Base-by-base conservation (phyloP, 2,329 filamentous ascomycete genomes). In the Colletotrichum sp. region DNA sequence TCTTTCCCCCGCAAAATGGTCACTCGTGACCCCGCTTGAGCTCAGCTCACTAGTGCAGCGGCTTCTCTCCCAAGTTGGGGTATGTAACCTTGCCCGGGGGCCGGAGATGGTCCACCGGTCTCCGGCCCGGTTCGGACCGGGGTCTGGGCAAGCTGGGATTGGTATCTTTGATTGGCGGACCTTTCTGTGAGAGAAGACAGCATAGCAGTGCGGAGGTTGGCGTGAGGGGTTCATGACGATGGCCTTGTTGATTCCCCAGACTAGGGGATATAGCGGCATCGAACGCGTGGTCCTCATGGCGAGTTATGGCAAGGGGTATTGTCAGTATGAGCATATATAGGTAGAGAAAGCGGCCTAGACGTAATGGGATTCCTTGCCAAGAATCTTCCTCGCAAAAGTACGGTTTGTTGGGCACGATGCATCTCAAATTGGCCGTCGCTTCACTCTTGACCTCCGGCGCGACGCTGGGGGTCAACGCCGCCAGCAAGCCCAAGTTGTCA, bases 91-190 rank as follows among this genome's bases (percentile, higher is more conserved):
- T 36, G 44, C 64, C 73, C 69, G 64, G 69, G 39, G 55, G 36
- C 52, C 73, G 73, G 73, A 32, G 32, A 8, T 28, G 63, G 44
- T 69, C 57, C 57, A 69, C 73, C 73, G 73, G 69, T 18, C 26
- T 44, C 73, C 64, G 73, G 73, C 13, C 69, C 69, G 70, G 70
- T 57, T 69, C 69, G 69, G 69, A 44, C 72, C 69, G 72, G 72
- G 68, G 30, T 3, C 24, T 16, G 39, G 28, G 6, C 18, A 26
- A 55, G 28, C 16, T 13, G 13, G 44, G 44, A 72, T 30, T 68
- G 44, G 32, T 36, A 44, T 49, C 26, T 57, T 32, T 76, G 69
- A 76, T 76, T 72, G 70, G 73, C 21, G 57, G 64, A 59, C 10
- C 32, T 32, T n/a, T 32, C 57, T 60, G 15, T 9, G 59, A 7